Evolutionary conservation across 176 grass and related monocot species (phyloP).

Genomic region (Hsuehochloa calcarea): DNA sequence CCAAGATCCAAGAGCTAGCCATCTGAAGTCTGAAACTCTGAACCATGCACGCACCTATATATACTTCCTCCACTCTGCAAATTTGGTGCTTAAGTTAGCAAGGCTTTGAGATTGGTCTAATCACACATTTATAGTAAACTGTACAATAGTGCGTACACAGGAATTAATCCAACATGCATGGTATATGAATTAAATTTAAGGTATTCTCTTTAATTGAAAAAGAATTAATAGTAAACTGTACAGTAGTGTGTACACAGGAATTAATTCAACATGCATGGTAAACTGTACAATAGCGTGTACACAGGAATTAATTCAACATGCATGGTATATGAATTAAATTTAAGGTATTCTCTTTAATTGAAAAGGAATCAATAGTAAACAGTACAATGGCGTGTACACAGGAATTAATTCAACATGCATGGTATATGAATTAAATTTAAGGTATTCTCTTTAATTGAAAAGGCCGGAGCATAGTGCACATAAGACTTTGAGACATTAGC

Average conservation of each 20-base stretch:
- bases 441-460: neutral
- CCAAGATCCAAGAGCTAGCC: neutral
- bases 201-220: too few relatives aligned
- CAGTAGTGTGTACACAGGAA: neutral
- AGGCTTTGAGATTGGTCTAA: neutral
- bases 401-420: neutral
- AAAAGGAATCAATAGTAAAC: neutral
- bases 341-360: neutral
- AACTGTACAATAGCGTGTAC: too few relatives aligned
- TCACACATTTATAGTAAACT: neutral
- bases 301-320: too few relatives aligned
- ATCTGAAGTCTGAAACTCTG: slow-evolving; percentile 23
- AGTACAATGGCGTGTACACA: neutral
- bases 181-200: neutral
- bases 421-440: neutral
- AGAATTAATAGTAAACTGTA: neutral
- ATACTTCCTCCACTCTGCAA: neutral
- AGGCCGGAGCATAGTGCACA: slow-evolving; percentile 9
- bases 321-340: neutral
- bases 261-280: too few relatives aligned
- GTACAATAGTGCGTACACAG: neutral
- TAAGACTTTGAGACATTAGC: slow-evolving; percentile 38
- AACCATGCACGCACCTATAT: neutral
- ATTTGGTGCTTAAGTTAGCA: neutral
- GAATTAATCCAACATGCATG: neutral